These are phyloP conservation scores for Metschnikowia orientalis DNA, from an alignment of 805 yeast genomes.

Conservation along the genomic window DNA sequence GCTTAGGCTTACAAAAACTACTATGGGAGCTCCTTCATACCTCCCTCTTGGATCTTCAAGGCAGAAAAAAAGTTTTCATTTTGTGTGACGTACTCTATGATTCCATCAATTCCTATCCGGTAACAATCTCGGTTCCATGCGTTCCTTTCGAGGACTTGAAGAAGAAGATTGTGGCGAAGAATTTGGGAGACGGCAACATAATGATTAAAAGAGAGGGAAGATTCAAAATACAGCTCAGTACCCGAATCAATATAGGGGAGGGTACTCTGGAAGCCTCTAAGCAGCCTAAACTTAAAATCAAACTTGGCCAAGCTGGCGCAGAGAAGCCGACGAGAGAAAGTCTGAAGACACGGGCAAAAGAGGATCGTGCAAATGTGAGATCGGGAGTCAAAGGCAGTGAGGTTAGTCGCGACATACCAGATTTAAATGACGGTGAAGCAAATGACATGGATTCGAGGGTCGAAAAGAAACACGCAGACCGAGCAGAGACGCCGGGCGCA, in stretches of 20 bases:
- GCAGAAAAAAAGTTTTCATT: slow-evolving; percentile 60
- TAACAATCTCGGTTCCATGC: slow-evolving; percentile 62
- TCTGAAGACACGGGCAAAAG: slow-evolving; percentile 2
- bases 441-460: no score
- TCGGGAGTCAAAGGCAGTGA: no score
- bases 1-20: slow-evolving; percentile 51
- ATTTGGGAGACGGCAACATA: slow-evolving; percentile 50
- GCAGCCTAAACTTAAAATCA: slow-evolving; percentile 1
- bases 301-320: background rate
- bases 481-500: no score
- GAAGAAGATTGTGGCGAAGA: slow-evolving; percentile 58
- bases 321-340: background rate
- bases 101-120: slow-evolving; percentile 56
- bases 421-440: no score
- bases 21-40: slow-evolving; percentile 71
- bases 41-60: slow-evolving; percentile 53
- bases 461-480: no score
- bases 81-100: slow-evolving; percentile 62
- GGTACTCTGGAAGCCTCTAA: background rate
- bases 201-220: slow-evolving; percentile 58
- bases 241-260: slow-evolving; percentile 4
- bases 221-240: slow-evolving; percentile 45
- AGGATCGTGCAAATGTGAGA: background rate
- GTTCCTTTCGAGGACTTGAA: slow-evolving; percentile 40
- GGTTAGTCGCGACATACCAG: no score